Base-by-base conservation (phyloP, 2,329 filamentous ascomycete species). In the Didymella pomorum region DNA sequence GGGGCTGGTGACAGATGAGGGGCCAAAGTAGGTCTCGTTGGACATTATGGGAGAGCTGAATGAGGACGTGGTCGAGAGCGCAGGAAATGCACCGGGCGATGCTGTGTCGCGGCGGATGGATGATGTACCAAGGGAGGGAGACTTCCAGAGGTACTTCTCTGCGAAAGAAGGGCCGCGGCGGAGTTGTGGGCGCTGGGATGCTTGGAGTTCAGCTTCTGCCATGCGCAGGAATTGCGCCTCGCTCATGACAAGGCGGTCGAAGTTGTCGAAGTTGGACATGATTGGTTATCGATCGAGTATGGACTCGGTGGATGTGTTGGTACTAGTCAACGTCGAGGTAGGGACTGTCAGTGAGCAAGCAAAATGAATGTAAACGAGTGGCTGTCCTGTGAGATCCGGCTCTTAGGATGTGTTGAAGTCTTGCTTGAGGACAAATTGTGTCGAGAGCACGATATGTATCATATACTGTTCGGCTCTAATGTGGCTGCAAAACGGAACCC, bases 181-280 rank as follows among this genome's bases (percentile, higher is more conserved):
- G 1, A 52, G 37, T 2, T 42, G 25, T 3, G 58, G 58, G 26
- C 48, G 52, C 18, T 46, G 50, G 18, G 33, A 14, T 7, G 42
- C 35, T 21, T 47, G 51, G 3, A 52, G 4, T 6, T 60, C 57
- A 25, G 53, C 53, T 26, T 60, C 53, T 11, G 58, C 52, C 53
- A 60, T 57, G 25, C 44, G 52, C 5, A 60, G 48, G 31, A 60
- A 60, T 16, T 57, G 48, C 1, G 52, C 39, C n/a, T 60, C 58
- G 58, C 52, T 60, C 58, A 60, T 60, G 18, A 49, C 58, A 45
- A 60, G 58, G n/a, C 58, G 58, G 31, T 60, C 58, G 39, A 60
- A 60, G 52, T 29, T 60, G 48, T 60, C 45, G 21, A 60, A 60
- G 16, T 53, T 31, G 44, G 58, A 60, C 58, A 60, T 60, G 20